These are phyloP conservation scores for Coprinellus aureogranulatus DNA, from an alignment of 768 basidiomycete genomes.

Conservation along the genomic window DNA sequence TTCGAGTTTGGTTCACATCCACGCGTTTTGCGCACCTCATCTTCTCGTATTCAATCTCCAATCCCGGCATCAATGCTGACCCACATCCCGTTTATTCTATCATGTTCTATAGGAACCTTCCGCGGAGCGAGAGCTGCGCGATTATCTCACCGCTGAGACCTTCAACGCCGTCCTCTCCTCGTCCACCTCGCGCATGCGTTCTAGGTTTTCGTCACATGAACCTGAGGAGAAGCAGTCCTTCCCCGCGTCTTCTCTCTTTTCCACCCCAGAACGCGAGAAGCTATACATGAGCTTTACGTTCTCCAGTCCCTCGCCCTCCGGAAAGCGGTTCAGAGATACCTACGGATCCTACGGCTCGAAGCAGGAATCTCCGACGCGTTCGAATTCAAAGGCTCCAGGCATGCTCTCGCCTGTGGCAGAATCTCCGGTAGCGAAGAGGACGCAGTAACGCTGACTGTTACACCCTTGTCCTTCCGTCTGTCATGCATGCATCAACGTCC, in stretches of 20 bases:
- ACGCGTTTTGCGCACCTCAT: too few relatives aligned
- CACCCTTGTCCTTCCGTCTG: too few relatives aligned
- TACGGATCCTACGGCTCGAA: slow-evolving; percentile 30
- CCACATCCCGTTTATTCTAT: not conserved
- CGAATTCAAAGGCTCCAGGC: not conserved
- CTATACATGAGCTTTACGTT: slow-evolving; percentile 79
- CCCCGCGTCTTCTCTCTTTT: slow-evolving; percentile 44
- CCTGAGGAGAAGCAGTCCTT: slow-evolving; percentile 26
- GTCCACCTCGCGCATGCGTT: slow-evolving; percentile 13
- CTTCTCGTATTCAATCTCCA: not conserved
- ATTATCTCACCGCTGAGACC: slow-evolving; percentile 45
- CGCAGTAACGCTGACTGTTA: too few relatives aligned
- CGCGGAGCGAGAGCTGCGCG: slow-evolving; percentile 55
- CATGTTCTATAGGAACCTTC: slow-evolving; percentile 45
- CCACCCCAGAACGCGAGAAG: slow-evolving; percentile 71
- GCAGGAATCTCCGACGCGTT: slow-evolving; percentile 27
- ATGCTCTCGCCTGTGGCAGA: not conserved
- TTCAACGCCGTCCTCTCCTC: slow-evolving; percentile 27
- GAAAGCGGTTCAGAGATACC: slow-evolving; percentile 48
- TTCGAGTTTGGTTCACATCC: slow-evolving; percentile 8
- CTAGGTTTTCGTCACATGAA: slow-evolving; percentile 3
- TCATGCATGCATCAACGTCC: not conserved
- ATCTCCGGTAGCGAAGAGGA: too few relatives aligned
- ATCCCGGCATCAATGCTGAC: slow-evolving; percentile 10
- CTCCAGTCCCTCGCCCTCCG: slow-evolving; percentile 65